A percentile compares a stretch with the other conserved stretches of the same genome.
Evolutionary conservation across 1,284 basidiomycete genomes (phyloP).

Genomic region (Cutaneotrichosporon dermatis): DNA sequence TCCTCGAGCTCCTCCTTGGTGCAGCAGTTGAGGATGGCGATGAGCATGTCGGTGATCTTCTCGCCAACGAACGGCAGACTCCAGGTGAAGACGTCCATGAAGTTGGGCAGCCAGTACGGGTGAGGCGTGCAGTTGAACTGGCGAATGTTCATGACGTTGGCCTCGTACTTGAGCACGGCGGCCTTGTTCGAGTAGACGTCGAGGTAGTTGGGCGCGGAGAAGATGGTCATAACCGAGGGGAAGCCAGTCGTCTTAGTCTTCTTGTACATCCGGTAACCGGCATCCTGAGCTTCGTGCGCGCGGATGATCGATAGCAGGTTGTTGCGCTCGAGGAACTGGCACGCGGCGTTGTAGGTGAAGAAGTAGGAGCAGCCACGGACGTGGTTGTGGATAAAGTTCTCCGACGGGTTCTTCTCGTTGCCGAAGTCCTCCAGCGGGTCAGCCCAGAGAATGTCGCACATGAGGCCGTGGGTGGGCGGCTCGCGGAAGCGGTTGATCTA

Average conservation of each 20-base stretch:
- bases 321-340: conserved; percentile 89
- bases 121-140: conserved; percentile 96
- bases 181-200: conserved; percentile 97
- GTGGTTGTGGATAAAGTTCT: conserved; percentile 80
- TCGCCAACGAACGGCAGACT: conserved; percentile 97
- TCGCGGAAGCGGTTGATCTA: conserved; percentile 92
- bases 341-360: conserved; percentile 92
- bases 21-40: conserved; percentile 88
- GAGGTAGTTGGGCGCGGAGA: conserved; percentile 91
- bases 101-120: conserved; percentile 96
- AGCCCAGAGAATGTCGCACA: conserved; percentile 94
- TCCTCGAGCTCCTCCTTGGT: conserved; percentile 90
- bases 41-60: conserved; percentile 96
- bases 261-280: conserved; percentile 94
- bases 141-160: conserved; percentile 83
- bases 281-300: conserved; percentile 92
- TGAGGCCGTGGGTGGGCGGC: conserved; percentile 86
- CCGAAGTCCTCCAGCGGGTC: conserved; percentile 94
- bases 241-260: conserved; percentile 87
- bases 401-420: conserved; percentile 77
- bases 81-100: conserved; percentile 99
- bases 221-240: conserved; percentile 95
- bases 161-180: conserved; percentile 92
- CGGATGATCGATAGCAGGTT: conserved; percentile 91
- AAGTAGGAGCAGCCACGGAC: conserved; percentile 94